A percentile compares a stretch with the other conserved stretches of the same genome.
Conservation (phyloP, 1,284 basidiomycete genomes). For the Grifola frondosa region DNA sequence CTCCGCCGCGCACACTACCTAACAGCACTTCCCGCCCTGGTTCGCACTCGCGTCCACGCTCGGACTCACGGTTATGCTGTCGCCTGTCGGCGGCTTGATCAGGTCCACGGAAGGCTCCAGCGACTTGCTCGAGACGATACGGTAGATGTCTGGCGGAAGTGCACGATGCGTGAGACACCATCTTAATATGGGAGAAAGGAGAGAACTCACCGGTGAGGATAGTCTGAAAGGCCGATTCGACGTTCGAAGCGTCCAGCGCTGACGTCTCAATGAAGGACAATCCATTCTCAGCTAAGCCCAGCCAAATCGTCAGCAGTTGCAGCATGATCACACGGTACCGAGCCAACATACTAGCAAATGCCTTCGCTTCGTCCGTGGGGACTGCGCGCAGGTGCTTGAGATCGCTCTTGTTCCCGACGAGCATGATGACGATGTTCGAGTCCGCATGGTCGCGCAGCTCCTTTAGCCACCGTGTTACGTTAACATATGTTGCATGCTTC, state of each 20-base stretch:
- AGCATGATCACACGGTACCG: background rate
- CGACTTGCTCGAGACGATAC: constrained; percentile 87
- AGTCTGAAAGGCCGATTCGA: constrained; percentile 96
- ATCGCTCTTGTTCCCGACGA: constrained; percentile 97
- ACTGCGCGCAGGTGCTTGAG: constrained; percentile 96
- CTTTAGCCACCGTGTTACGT: constrained; percentile 98
- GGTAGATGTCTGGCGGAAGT: constrained; percentile 82
- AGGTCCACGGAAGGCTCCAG: constrained; percentile 79
- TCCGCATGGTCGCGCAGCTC: constrained; percentile 95
- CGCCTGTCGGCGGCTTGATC: constrained; percentile 68
- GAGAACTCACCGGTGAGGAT: constrained; percentile 82
- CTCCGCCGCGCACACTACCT: constrained; percentile 11
- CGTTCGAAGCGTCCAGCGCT: constrained; percentile 98
- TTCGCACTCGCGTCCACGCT: constrained; percentile 42
- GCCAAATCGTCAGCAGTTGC: background rate
- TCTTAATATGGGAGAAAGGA: constrained; percentile 5
- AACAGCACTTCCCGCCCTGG: constrained; percentile 45
- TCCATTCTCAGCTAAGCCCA: constrained; percentile 66
- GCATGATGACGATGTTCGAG: constrained; percentile 93
- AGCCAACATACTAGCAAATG: constrained; percentile 69
- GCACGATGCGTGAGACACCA: background rate
- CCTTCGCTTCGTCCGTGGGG: constrained; percentile 91
- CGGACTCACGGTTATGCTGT: constrained; percentile 76
- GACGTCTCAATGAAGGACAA: constrained; percentile 98
- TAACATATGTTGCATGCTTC: constrained; percentile 94